Evolutionary conservation across 2,329 filamentous ascomycete genomes (phyloP), one percentile per base, ranked within the genome.

Genomic region (Trichoderma breve): DNA sequence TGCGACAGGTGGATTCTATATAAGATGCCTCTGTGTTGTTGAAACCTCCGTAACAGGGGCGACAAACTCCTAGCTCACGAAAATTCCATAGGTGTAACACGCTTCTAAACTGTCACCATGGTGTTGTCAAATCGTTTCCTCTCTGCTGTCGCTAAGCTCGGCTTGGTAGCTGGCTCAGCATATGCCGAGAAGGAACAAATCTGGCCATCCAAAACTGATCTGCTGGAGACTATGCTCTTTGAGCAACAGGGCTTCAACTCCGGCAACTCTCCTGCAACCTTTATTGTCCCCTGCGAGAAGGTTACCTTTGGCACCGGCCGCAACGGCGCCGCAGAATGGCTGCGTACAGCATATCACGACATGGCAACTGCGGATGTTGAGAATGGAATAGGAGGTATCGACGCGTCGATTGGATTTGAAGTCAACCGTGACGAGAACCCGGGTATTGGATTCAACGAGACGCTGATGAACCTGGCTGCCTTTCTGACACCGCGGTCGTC

Each of bases 291-390:
- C 7, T 74, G 73, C 57, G 68, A 72, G 2, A 53, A 39, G 21
- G 73, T 74, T 9, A 7, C 30, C 6, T 72, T 72, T 57, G 71
- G 71, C 62, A 74, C 43, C 11, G 71, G 71, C 7, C 71, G 71
- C 2, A 72, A 57, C 32, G 71, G 71, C 9, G 65, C 78, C 3
- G 79, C 77, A 5, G 79, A 80, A 74, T 80, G 78, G 79, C 74
- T 80, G 47, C 76, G 79, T 4, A 79, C 78, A 5, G 78, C 76
- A 6, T 80, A 78, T 72, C 79, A 80, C 65, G 79, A 80, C 71
- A 76, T 77, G 30, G 75, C 75, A 30, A 80, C 78, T 7, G 74
- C 77, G 14, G 75, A 80, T 71, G 76, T 74, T 9, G 73, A 70
- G 2, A 70, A 74, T 1, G 79, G 78, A 15, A 73, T 72, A 3